Conservation (phyloP, 2,329 filamentous ascomycete genomes). For the Ceratocystis harringtonii region DNA sequence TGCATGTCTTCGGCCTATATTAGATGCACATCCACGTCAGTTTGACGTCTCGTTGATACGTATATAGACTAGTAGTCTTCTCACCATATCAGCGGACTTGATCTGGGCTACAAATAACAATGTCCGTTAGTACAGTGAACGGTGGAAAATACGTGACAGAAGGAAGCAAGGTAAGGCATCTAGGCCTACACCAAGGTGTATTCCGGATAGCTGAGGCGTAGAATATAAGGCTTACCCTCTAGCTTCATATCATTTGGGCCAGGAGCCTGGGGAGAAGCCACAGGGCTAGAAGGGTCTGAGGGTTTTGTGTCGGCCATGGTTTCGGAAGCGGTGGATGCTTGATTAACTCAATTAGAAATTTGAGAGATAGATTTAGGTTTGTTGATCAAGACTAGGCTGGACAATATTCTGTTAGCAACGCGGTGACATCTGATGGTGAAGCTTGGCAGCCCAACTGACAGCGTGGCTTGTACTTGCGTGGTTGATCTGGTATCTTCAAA, state of each 20-base stretch:
- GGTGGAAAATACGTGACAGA: too few species aligned
- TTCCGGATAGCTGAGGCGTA: background rate
- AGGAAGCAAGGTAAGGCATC: too few species aligned
- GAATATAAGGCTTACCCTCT: conserved; percentile 8
- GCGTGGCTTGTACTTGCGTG: background rate
- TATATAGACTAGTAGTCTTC: conserved; percentile 18
- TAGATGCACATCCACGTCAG: background rate
- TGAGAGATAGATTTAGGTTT: background rate
- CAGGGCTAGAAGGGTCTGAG: conserved; percentile 13
- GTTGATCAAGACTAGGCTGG: background rate
- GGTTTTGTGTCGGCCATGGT: conserved; percentile 14
- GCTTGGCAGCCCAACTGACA: background rate
- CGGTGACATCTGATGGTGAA: background rate
- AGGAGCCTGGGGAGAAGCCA: conserved; percentile 9
- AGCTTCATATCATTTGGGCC: conserved; percentile 15
- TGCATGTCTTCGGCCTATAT: conserved; percentile 90
- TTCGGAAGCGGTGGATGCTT: background rate
- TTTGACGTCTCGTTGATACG: background rate
- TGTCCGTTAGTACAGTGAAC: background rate
- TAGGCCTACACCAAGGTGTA: too few species aligned
- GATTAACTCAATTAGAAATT: background rate
- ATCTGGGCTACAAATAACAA: conserved; percentile 56
- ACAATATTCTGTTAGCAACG: background rate
- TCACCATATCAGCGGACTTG: conserved; percentile 97
- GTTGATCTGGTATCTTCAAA: background rate